Evolutionary conservation across 2,329 filamentous ascomycete species (phyloP), one percentile per base, ranked within the genome.

Genomic region (Botrytis porri): DNA sequence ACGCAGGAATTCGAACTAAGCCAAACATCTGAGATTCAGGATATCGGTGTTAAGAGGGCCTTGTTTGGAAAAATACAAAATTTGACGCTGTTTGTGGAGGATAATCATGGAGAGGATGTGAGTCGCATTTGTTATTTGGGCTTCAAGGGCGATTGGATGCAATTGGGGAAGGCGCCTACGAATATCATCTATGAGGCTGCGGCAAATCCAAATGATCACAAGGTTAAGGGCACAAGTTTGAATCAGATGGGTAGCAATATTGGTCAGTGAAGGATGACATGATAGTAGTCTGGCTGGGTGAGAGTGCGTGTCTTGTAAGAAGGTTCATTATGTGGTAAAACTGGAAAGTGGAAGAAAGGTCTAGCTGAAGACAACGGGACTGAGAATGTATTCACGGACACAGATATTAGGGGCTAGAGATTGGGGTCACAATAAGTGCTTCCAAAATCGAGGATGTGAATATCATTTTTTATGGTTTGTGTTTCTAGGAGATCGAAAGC

Each of bases 81-180:
- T 32, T 84, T 99, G 75, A 89, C 91, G 22, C 85, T 99, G 67
- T 98, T 98, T 84, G 92, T 98, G 78, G 91, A 93, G 78, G 93
- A 98, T 81, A 99, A 98, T 81, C 97, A 95, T 83, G 88, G 90
- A 77, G 88, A 89, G 18, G 93, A 97, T 72, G 89, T 92, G 72
- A 95, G 93, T 62, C 87, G 90, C 66, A 82, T 98, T 2, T 90
- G 86, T 75, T 99, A 98, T 83, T 76, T 98, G 73, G 96, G 93
- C 1, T 98, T 99, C 85, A 95, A 93, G 83, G 96, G 96, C 37
- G 93, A 97, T 83, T 98, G 94, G 87, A 96, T 96, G 88, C 90
- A 90, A 81, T 83, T 97, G 79, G 96, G 92, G 64, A 87, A 92
- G 72, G 93, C 95, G 80, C 94, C 96, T 1, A 85, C 92, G 10